Evolutionary conservation across 495 filamentous ascomycete species (phyloP).

Genomic region (Xylaria venustula): DNA sequence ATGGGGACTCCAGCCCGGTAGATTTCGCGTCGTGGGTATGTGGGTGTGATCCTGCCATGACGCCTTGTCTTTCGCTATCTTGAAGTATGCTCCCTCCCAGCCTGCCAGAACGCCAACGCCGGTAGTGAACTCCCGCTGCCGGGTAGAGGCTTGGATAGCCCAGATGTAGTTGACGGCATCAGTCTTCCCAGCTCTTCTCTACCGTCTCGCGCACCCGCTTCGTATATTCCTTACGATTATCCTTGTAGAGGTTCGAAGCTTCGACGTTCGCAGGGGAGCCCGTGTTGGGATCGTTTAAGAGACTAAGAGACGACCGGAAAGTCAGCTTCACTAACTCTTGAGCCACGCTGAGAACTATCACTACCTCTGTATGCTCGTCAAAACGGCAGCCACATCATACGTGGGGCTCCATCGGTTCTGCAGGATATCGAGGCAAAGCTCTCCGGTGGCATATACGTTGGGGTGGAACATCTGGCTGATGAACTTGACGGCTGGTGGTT

Average conservation of each 20-base stretch:
- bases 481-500: conserved; percentile 96
- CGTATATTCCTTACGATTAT: conserved; percentile 92
- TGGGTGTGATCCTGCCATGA: neutral
- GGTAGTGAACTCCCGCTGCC: conserved; percentile 6
- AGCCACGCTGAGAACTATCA: neutral
- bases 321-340: conserved; percentile 10
- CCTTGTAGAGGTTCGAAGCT: conserved; percentile 97
- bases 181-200: conserved; percentile 99
- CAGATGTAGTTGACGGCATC: conserved; percentile 15
- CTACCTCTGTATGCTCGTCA: conserved; percentile 97
- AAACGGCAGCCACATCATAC: conserved; percentile 94
- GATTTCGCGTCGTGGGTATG: neutral
- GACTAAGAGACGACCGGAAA: conserved; percentile 50
- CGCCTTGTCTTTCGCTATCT: neutral
- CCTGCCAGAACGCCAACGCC: conserved; percentile 13
- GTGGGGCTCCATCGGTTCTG: conserved; percentile 99
- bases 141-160: neutral
- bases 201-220: conserved; percentile 96
- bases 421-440: conserved; percentile 94
- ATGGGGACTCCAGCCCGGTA: neutral
- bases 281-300: conserved; percentile 98
- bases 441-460: conserved; percentile 95
- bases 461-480: conserved; percentile 99
- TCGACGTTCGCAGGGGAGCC: conserved; percentile 97
- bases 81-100: neutral